Base-by-base conservation (phyloP, 805 yeast genomes). In the Isabelozyma heimii region DNA sequence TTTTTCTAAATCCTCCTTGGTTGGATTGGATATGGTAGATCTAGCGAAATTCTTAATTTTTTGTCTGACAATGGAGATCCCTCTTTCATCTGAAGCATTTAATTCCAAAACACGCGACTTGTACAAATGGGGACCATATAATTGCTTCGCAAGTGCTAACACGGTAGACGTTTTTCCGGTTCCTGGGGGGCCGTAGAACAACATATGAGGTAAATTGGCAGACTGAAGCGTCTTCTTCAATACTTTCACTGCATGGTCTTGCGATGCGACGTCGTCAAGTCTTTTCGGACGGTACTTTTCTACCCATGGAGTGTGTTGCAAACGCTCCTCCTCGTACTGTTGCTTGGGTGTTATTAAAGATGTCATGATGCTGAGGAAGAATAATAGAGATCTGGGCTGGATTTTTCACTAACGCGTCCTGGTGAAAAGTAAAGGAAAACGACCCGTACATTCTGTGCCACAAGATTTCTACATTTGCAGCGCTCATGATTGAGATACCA, bases 101-200 rank as follows among this genome's bases (percentile, higher is more conserved):
- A 89, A 72, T 62, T 89, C 97, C 50, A 89, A 67, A 1, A 89
- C 94, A 58, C 96, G 77, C 14, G 83, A 66, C 58, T 84, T 85
- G 62, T 79, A 78, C 38, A 89, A 72, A 5, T 66, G 67, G 2
- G 96, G 95, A 1, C 79, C 97, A 63, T 83, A 89, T 28, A 89
- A 66, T 60, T 89, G 89, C 56, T 80, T 85, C 2, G 95, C 90
- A 55, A 89, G 71, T 2, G 96, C 96, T 48, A 90, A 70, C 28
- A 89, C 85, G 0, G 97, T 90, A 2, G 96, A 89, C 0, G 97
- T 89, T 60, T 89, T 89, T 53, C 97, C 97, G 0, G 96, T 89
- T 15, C 97, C 97, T 43, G 97, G 96, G 1, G 97, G 96, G 0
- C 97, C 97, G 62, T 89, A 90, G 70, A 89, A 89, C 37, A 89